phyloP scores from a whole-genome alignment of 2,329 filamentous ascomycete genomes.

The Aspergillus puulaauensis region DNA sequence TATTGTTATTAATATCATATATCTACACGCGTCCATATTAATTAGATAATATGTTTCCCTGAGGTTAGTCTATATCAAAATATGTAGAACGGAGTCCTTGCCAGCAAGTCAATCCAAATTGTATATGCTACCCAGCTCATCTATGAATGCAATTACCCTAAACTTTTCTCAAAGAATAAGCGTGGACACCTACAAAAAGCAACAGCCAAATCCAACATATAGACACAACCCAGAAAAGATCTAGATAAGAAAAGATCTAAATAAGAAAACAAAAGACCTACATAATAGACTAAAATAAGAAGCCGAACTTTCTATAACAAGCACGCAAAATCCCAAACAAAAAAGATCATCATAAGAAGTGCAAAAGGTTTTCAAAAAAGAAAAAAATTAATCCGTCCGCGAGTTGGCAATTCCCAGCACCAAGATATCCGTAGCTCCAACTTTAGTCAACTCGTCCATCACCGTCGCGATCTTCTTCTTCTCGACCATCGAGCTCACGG shows the following conservation, averaged over 20 bases:
- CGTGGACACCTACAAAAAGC: background rate
- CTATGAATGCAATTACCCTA: background rate
- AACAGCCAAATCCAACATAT: background rate
- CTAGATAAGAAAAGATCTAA: background rate
- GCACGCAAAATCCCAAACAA: background rate
- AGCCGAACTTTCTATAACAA: background rate
- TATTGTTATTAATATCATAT: background rate
- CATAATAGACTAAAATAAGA: background rate
- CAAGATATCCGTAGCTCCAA: constrained; percentile 81
- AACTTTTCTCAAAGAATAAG: background rate
- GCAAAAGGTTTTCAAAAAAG: constrained; percentile 8
- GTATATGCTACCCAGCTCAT: background rate
- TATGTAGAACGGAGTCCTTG: background rate
- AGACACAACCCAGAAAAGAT: background rate
- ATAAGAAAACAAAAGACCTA: background rate
- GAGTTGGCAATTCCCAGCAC: constrained; percentile 85
- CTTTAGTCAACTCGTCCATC: constrained; percentile 78
- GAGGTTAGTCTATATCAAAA: background rate
- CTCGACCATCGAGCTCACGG: constrained; percentile 91
- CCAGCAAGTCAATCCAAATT: background rate
- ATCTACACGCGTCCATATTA: background rate
- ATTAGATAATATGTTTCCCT: background rate
- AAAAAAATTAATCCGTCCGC: constrained; percentile 44
- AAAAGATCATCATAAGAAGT: constrained; percentile 5
- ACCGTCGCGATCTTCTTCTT: constrained; percentile 79